These are phyloP conservation scores for Scutellaria galericulata DNA, from an alignment of 257 asterid species.

Conservation along the genomic window DNA sequence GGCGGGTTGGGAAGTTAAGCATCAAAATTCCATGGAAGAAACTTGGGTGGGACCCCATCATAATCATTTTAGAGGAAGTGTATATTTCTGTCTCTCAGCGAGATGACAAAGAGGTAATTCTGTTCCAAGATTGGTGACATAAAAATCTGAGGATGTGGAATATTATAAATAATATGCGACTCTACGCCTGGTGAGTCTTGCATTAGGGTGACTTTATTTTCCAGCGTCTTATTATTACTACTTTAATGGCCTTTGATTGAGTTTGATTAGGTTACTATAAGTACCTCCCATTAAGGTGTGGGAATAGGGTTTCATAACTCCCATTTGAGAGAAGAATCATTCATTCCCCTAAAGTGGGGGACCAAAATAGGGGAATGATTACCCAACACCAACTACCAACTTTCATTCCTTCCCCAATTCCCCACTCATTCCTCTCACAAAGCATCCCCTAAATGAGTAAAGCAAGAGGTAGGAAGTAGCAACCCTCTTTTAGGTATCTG, in stretches of 20 bases:
- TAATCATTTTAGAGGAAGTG: conserved; percentile 83
- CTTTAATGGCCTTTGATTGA: conserved; percentile 22
- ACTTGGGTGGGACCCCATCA: conserved; percentile 97
- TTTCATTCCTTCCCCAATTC: too few species aligned
- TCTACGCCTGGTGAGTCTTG: conserved; percentile 7
- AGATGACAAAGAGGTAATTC: conserved; percentile 80
- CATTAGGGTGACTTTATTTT: not conserved
- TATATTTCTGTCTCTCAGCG: conserved; percentile 75
- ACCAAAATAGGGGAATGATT: too few species aligned
- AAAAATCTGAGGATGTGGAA: conserved; percentile 17
- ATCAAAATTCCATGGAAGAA: conserved; percentile 98
- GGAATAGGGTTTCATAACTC: too few species aligned
- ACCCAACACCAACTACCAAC: too few species aligned
- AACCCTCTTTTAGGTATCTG: not conserved
- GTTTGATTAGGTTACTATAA: not conserved
- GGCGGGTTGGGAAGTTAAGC: conserved; percentile 89
- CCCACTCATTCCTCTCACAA: too few species aligned
- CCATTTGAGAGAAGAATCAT: too few species aligned
- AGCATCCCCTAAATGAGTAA: not conserved
- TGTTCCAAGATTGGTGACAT: conserved; percentile 14
- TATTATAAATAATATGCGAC: conserved; percentile 10
- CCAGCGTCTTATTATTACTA: not conserved
- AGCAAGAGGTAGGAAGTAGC: not conserved
- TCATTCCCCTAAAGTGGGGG: too few species aligned
- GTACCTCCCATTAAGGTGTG: not conserved